Percentiles rank a stretch among this genome's conserved stretches.
Evolutionary conservation across 2,329 filamentous ascomycete genomes (phyloP).

Genomic region (Aspergillus aculeatus): DNA sequence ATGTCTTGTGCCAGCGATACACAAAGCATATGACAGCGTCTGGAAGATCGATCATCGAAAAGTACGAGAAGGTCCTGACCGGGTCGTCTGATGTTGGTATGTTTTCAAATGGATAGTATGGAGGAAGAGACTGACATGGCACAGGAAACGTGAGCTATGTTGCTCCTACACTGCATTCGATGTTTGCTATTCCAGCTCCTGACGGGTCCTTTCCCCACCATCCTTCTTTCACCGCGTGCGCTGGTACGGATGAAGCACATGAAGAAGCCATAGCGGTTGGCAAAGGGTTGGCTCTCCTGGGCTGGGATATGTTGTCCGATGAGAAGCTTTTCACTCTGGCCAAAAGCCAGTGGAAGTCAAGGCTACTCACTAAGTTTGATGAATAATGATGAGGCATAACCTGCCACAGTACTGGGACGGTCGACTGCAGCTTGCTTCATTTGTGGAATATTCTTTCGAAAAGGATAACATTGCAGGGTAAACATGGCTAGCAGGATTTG

Average conservation of each 20-base stretch:
- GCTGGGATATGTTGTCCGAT: slow-evolving; percentile 27
- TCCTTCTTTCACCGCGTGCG: slow-evolving; percentile 46
- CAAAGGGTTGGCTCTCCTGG: slow-evolving; percentile 46
- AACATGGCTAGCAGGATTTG: no score
- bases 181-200: slow-evolving; percentile 46
- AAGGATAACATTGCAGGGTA: no score
- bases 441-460: no score
- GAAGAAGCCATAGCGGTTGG: slow-evolving; percentile 43
- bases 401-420: no score
- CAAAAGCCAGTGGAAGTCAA: no score
- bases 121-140: slow-evolving; percentile 38
- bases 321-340: no score
- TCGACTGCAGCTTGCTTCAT: no score
- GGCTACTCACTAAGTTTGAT: no score
- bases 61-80: no score
- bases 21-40: slow-evolving; percentile 43
- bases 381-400: no score
- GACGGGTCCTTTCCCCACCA: slow-evolving; percentile 37
- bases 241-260: slow-evolving; percentile 44
- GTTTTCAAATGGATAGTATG: slow-evolving; percentile 11
- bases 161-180: slow-evolving; percentile 50
- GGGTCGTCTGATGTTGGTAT: no score
- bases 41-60: no score
- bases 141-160: slow-evolving; percentile 51
- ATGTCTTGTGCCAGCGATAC: slow-evolving; percentile 46